Evolutionary conservation across 768 basidiomycete genomes (phyloP).

Genomic region (Lactifluus subvellereus): DNA sequence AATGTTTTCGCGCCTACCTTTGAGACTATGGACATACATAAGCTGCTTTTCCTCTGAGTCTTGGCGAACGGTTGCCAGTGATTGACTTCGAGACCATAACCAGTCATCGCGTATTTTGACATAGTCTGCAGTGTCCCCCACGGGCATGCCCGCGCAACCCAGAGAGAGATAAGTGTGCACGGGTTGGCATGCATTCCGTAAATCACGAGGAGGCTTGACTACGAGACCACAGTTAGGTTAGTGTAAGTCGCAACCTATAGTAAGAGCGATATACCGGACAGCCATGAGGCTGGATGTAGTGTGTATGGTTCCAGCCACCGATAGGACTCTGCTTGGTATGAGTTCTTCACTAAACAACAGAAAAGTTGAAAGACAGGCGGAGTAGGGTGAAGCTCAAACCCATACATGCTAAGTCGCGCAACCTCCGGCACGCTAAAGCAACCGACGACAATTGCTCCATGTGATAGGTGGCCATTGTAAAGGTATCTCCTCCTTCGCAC

Average conservation of each 20-base stretch:
- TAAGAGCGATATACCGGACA: conserved; percentile 12
- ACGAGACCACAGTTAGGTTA: background rate
- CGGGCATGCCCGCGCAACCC: conserved; percentile 55
- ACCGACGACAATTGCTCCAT: conserved; percentile 15
- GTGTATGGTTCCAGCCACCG: conserved; percentile 21
- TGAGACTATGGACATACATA: conserved; percentile 21
- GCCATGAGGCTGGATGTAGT: conserved; percentile 18
- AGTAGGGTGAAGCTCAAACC: background rate
- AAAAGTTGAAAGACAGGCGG: background rate
- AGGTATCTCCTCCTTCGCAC: background rate
- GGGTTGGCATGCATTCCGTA: conserved; percentile 45
- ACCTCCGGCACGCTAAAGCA: conserved; percentile 10
- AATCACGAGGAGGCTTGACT: conserved; percentile 41
- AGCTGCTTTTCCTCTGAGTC: conserved; percentile 10
- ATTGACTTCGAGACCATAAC: conserved; percentile 34
- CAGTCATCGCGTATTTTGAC: conserved; percentile 57
- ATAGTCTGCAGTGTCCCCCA: conserved; percentile 56
- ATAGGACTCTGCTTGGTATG: background rate
- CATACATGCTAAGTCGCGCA: conserved; percentile 19
- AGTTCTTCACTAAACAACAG: conserved; percentile 5
- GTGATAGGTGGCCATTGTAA: conserved; percentile 11
- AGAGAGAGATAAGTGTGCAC: conserved; percentile 51
- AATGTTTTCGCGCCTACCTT: background rate
- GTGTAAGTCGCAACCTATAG: background rate
- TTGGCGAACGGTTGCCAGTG: conserved; percentile 9